phyloP scores from a whole-genome alignment of 73 alveolate genomes.

The Tetrahymena elliotti region DNA sequence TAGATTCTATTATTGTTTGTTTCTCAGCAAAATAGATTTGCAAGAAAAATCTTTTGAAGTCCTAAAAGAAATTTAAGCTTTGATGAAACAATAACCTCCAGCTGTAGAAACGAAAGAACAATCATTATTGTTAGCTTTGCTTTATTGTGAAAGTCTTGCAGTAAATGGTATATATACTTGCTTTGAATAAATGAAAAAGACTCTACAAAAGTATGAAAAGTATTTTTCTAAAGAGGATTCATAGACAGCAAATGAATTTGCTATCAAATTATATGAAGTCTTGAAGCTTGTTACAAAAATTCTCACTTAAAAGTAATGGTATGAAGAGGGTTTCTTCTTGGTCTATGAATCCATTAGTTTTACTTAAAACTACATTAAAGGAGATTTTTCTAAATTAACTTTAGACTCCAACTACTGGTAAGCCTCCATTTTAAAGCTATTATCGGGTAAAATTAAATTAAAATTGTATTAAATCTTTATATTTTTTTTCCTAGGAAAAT shows the following conservation, averaged over 20 bases:
- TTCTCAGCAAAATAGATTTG: background rate
- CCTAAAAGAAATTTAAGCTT: background rate
- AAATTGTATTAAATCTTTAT: background rate
- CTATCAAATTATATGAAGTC: background rate
- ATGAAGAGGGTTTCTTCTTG: background rate
- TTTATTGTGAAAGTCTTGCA: background rate
- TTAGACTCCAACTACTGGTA: background rate
- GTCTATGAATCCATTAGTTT: background rate
- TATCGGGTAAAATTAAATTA: background rate
- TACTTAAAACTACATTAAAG: background rate
- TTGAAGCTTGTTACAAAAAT: background rate
- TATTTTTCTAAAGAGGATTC: background rate
- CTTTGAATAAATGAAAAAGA: background rate
- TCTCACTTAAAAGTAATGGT: background rate
- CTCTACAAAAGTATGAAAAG: background rate
- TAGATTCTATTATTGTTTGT: background rate
- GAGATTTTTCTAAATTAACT: background rate
- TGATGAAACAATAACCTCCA: background rate
- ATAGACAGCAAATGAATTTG: background rate
- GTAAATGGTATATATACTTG: background rate
- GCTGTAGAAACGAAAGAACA: background rate
- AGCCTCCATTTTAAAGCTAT: background rate
- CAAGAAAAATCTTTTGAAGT: background rate
- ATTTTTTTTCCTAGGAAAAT: background rate
- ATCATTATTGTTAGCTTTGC: background rate